Evolutionary conservation across 495 filamentous ascomycete species (phyloP).

Genomic region (Talaromyces stipitatus): DNA sequence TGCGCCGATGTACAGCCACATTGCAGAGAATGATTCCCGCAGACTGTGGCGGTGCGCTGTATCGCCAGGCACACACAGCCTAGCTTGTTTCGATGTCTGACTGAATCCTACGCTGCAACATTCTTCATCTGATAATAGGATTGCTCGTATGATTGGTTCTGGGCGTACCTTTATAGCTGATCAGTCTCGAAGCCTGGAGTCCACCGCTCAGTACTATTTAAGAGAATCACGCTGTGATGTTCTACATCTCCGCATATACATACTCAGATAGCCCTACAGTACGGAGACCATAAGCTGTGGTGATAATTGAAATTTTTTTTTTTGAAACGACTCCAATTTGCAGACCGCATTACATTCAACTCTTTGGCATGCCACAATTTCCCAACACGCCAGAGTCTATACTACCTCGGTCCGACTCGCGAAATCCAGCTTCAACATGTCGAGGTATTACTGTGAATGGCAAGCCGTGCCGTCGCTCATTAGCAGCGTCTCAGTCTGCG

Average conservation of each 20-base stretch:
- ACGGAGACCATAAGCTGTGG: background rate
- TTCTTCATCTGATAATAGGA: background rate
- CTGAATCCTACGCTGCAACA: background rate
- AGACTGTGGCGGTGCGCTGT: background rate
- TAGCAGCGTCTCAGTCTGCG: constrained; percentile 39
- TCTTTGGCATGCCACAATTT: constrained; percentile 60
- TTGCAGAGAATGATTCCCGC: background rate
- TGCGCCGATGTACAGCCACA: constrained; percentile 1
- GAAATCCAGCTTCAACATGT: constrained; percentile 79
- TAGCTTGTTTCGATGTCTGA: background rate
- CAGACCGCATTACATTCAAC: background rate
- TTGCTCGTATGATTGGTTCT: background rate
- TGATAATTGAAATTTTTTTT: background rate
- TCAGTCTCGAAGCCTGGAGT: background rate
- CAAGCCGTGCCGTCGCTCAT: constrained; percentile 64
- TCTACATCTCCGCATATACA: background rate
- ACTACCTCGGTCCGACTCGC: constrained; percentile 70
- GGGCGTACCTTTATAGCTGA: background rate
- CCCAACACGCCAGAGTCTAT: constrained; percentile 78
- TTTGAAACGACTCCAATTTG: background rate
- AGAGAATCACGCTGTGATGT: background rate
- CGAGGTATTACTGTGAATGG: constrained; percentile 74
- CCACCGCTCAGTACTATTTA: background rate
- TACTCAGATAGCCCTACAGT: background rate
- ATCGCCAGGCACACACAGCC: constrained; percentile 1